phyloP scores from a whole-genome alignment of 805 yeast species.

The Myxozyma neotropica region DNA sequence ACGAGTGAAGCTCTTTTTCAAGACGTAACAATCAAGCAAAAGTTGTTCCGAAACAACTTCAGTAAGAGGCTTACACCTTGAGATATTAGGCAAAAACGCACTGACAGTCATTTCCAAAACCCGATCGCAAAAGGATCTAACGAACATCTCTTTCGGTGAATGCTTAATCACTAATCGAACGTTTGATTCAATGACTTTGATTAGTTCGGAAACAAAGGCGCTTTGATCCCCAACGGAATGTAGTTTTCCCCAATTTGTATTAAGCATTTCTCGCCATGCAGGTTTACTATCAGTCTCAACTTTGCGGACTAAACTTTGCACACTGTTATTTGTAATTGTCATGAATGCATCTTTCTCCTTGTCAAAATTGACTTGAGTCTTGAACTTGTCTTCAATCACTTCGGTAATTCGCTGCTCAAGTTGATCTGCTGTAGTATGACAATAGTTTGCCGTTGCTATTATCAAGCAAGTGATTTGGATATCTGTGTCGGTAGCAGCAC shows the following conservation, averaged over 20 bases:
- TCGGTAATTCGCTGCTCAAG: slow-evolving; percentile 62
- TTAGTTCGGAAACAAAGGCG: slow-evolving; percentile 64
- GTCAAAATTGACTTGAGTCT: slow-evolving; percentile 55
- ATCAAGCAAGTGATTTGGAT: slow-evolving; percentile 68
- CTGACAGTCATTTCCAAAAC: slow-evolving; percentile 64
- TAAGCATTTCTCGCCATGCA: slow-evolving; percentile 81
- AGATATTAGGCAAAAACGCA: slow-evolving; percentile 59
- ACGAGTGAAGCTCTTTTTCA: slow-evolving; percentile 56
- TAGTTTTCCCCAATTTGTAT: slow-evolving; percentile 70
- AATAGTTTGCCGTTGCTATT: slow-evolving; percentile 87
- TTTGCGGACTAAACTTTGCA: slow-evolving; percentile 58
- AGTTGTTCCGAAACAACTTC: slow-evolving; percentile 79
- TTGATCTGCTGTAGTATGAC: slow-evolving; percentile 75
- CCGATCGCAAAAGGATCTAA: slow-evolving; percentile 74
- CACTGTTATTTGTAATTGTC: slow-evolving; percentile 59
- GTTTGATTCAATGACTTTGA: slow-evolving; percentile 49
- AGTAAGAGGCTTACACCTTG: slow-evolving; percentile 66
- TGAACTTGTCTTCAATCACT: slow-evolving; percentile 46
- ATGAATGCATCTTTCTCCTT: slow-evolving; percentile 58
- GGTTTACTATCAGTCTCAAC: slow-evolving; percentile 63
- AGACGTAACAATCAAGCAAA: slow-evolving; percentile 65
- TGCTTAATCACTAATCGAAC: slow-evolving; percentile 27
- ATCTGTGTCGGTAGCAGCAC: slow-evolving; percentile 56
- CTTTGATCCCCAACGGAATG: slow-evolving; percentile 73
- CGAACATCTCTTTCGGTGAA: slow-evolving; percentile 59